Evolutionary conservation across 148 eudicot species (phyloP), one percentile per base, ranked within the genome.

Genomic region (Chenopodium suecicum): DNA sequence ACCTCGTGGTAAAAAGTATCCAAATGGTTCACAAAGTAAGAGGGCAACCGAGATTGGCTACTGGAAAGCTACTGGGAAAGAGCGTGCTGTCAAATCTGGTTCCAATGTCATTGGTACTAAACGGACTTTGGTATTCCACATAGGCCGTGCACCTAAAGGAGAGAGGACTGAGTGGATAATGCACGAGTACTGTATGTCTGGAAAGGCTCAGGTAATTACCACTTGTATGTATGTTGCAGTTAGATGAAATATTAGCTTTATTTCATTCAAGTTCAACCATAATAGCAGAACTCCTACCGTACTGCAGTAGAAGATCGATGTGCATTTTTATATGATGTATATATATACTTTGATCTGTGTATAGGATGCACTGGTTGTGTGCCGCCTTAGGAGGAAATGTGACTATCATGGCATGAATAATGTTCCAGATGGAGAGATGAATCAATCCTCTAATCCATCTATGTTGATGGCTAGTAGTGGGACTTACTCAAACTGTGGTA

Each of bases 11-110:
- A 91, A 87, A 81, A 93, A 92, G 88, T 95, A 95, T 80, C 93
- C 97, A 29, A 92, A 88, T 68, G 99, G 99, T 23, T 89, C 91
- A 23, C 99, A 95, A 71, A 93, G 93, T 74, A 95, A 85, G 81
- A 87, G 98, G 86, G 98, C 98, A 19, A 95, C 98, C 2, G 90
- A 90, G 82, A 88, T 82, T 78, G 98, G 98, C 9, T 95, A 95
- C 70, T 95, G 99, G 99, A 95, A 95, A 79, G 98, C 98, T 50
- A 95, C 99, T 0, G 98, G 97, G 46, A 95, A 92, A 75, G 94
- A 91, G 78, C 91, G 99, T 31, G 82, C 78, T 54, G 94, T 95
- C 3, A 95, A 95, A 80, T 90, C 91, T 27, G 94, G 98, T 63
- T 79, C 89, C 0, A 83, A 80, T 65, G 6, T 82, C 11, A 89